phyloP scores from a whole-genome alignment of 176 grass and related monocot species.

The Phoenix roebelenii region DNA sequence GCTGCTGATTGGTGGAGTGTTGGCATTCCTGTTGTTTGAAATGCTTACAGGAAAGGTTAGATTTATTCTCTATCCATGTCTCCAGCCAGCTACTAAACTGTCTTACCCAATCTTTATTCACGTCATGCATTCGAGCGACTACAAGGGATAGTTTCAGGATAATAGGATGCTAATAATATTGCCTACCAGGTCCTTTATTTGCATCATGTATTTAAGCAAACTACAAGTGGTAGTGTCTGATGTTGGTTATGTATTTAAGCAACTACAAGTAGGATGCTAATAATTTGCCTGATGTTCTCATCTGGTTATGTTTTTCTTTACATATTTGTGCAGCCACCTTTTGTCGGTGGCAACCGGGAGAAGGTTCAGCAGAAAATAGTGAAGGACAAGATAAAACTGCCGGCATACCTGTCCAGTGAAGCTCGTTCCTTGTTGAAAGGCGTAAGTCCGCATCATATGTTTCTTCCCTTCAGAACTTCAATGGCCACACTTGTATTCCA shows the following conservation, averaged over 20 bases:
- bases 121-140: too few species aligned
- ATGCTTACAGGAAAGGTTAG: conserved; percentile 95
- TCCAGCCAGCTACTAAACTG: too few species aligned
- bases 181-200: too few species aligned
- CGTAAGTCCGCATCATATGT: conserved; percentile 42
- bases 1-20: conserved; percentile 99
- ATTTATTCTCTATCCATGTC: neutral
- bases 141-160: too few species aligned
- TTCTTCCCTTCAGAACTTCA: neutral
- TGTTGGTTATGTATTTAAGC: too few species aligned
- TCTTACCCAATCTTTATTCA: too few species aligned
- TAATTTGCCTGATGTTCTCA: too few species aligned
- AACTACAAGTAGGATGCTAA: too few species aligned
- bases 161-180: too few species aligned
- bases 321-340: conserved; percentile 58
- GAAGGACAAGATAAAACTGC: conserved; percentile 91
- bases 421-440: conserved; percentile 92
- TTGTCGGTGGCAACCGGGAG: conserved; percentile 66
- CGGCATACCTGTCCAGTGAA: conserved; percentile 60
- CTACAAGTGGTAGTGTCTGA: too few species aligned
- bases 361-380: conserved; percentile 94
- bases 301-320: conserved; percentile 8
- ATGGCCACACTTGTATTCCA: too few species aligned
- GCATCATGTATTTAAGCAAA: too few species aligned
- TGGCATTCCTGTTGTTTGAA: conserved; percentile 93